phyloP scores from a whole-genome alignment of 1,284 basidiomycete genomes.

The Pyrrhoderma noxium region DNA sequence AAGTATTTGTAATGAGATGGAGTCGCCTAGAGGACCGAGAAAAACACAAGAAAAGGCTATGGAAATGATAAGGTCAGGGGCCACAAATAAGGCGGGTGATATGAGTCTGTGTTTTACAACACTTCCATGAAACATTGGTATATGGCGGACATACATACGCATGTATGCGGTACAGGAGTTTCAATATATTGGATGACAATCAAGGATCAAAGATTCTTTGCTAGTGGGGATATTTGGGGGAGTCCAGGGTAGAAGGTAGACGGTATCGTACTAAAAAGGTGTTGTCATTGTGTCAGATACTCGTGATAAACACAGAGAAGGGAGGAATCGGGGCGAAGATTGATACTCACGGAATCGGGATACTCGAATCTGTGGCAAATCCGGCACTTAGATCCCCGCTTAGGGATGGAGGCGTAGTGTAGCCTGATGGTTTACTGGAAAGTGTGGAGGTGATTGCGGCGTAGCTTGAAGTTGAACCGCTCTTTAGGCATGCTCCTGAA shows the following conservation, averaged over 20 bases:
- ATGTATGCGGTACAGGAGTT: no score
- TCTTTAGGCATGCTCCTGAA: conserved; percentile 26
- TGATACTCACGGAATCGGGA: conserved; percentile 28
- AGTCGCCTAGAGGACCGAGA: no score
- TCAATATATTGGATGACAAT: no score
- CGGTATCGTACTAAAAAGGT: conserved; percentile 26
- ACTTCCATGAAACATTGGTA: no score
- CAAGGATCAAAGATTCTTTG: conserved; percentile 6
- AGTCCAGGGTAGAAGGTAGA: conserved; percentile 27
- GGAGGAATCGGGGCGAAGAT: background rate
- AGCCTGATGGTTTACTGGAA: conserved; percentile 23
- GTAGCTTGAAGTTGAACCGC: conserved; percentile 24
- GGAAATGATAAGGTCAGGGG: no score
- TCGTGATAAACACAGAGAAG: background rate
- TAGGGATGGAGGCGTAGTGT: conserved; percentile 27
- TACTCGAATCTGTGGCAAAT: conserved; percentile 27
- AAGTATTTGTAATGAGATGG: no score
- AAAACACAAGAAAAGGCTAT: no score
- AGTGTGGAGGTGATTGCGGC: conserved; percentile 22
- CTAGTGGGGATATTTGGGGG: conserved; percentile 18
- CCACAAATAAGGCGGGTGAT: no score
- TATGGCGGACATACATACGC: no score
- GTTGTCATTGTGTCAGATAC: background rate
- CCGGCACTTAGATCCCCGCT: conserved; percentile 26
- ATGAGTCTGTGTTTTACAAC: no score